A percentile compares a stretch with the other conserved stretches of the same genome.
phyloP scores from a whole-genome alignment of 2,329 filamentous ascomycete genomes.

The Rosellinia necatrix region DNA sequence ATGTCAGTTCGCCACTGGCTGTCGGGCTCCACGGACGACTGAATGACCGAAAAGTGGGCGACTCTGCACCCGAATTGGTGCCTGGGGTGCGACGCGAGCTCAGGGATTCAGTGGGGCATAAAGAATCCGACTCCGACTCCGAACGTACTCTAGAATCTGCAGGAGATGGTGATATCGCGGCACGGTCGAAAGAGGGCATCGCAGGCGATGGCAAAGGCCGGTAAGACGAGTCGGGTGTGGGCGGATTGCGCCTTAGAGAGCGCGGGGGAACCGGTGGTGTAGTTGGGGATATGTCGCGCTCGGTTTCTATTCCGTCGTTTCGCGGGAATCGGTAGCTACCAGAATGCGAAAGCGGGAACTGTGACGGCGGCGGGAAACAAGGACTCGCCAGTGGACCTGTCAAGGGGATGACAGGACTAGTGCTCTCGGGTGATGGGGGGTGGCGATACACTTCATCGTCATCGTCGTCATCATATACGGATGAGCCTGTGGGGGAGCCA shows the following conservation, averaged over 20 bases:
- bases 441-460: slow-evolving; percentile 22
- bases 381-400: slow-evolving; percentile 36
- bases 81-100: slow-evolving; percentile 25
- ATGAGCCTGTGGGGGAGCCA: slow-evolving; percentile 30
- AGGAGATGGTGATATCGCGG: slow-evolving; percentile 14
- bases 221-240: slow-evolving; percentile 24
- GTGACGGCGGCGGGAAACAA: slow-evolving; percentile 25
- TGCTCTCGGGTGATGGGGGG: slow-evolving; percentile 34
- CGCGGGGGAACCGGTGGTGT: slow-evolving; percentile 21
- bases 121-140: slow-evolving; percentile 15
- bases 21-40: slow-evolving; percentile 31
- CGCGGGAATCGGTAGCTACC: slow-evolving; percentile 10
- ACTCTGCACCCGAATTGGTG: slow-evolving; percentile 32
- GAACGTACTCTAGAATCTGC: slow-evolving; percentile 17
- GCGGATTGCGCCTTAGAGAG: slow-evolving; percentile 19
- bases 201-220: slow-evolving; percentile 28
- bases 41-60: slow-evolving; percentile 35
- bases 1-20: neutral
- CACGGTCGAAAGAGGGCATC: slow-evolving; percentile 22
- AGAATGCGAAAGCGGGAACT: slow-evolving; percentile 9
- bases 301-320: slow-evolving; percentile 16
- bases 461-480: slow-evolving; percentile 26
- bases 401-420: slow-evolving; percentile 35
- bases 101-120: slow-evolving; percentile 12
- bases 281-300: slow-evolving; percentile 7